A percentile compares a stretch with the other conserved stretches of the same genome.
These are phyloP conservation scores for Adansonia digitata DNA, from an alignment of 345 rosid genomes.

Conservation along the genomic window DNA sequence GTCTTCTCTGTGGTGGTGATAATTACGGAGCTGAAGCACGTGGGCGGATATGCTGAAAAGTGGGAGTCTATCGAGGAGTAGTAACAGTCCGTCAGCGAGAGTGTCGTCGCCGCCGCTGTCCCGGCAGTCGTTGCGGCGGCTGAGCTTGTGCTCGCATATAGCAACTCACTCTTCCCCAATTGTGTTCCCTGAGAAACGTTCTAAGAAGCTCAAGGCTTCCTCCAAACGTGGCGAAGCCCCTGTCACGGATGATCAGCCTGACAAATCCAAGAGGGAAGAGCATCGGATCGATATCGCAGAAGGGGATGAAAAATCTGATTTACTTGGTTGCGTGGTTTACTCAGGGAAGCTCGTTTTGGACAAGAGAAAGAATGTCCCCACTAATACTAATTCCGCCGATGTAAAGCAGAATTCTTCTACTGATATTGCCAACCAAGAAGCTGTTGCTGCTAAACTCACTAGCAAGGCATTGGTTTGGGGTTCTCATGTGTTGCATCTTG, in stretches of 20 bases:
- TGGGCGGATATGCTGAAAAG: conserved; percentile 45
- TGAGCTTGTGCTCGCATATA: conserved; percentile 78
- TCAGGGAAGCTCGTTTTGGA: conserved; percentile 74
- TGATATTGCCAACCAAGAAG: conserved; percentile 42
- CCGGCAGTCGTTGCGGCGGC: conserved; percentile 61
- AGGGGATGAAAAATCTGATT: conserved; percentile 87
- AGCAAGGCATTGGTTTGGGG: conserved; percentile 89
- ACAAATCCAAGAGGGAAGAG: conserved; percentile 53
- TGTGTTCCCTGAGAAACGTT: conserved; percentile 85
- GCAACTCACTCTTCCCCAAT: conserved; percentile 71
- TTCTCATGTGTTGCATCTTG: conserved; percentile 60
- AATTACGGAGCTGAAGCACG: conserved; percentile 10
- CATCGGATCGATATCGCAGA: conserved; percentile 68
- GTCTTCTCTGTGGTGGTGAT: conserved; percentile 16
- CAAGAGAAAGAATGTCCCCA: conserved; percentile 37
- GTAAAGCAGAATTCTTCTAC: conserved; percentile 35
- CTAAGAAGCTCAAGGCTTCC: conserved; percentile 65
- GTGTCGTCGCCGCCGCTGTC: conserved; percentile 24
- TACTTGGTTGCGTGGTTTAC: conserved; percentile 68
- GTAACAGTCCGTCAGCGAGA: conserved; percentile 21
- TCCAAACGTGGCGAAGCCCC: conserved; percentile 32
- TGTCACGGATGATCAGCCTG: conserved; percentile 30
- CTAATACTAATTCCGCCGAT: conserved; percentile 35
- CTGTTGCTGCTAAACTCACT: conserved; percentile 79
- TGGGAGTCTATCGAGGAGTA: conserved; percentile 34